Evolutionary conservation across 1,284 basidiomycete species (phyloP).

Genomic region (Leccinum solheimii): DNA sequence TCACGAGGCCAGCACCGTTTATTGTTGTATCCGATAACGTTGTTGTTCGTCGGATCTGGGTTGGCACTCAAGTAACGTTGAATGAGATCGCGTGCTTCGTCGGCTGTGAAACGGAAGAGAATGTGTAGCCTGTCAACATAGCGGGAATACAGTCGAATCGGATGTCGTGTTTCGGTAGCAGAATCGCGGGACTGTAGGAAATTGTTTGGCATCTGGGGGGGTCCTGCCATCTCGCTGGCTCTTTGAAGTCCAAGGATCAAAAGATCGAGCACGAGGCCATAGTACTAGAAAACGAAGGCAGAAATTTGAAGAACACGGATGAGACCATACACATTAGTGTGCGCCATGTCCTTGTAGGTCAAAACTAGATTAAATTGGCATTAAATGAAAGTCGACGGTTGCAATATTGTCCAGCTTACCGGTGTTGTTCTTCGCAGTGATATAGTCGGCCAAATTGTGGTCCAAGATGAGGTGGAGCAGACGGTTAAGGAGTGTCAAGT

Average conservation of each 20-base stretch:
- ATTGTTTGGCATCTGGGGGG: conserved; percentile 93
- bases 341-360: conserved; percentile 94
- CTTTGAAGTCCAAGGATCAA: conserved; percentile 92
- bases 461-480: conserved; percentile 92
- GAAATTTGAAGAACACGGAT: conserved; percentile 96
- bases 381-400: not conserved
- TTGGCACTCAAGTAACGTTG: conserved; percentile 97
- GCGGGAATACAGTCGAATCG: conserved; percentile 92
- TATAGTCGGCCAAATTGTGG: conserved; percentile 97
- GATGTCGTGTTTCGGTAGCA: conserved; percentile 90
- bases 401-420: conserved; percentile 37
- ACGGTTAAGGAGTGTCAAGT: conserved; percentile 91
- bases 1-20: conserved; percentile 99
- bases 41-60: conserved; percentile 98
- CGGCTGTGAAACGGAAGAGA: conserved; percentile 97
- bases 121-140: conserved; percentile 94
- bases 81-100: conserved; percentile 96
- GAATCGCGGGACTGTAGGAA: conserved; percentile 95
- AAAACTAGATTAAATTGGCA: conserved; percentile 47
- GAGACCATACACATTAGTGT: conserved; percentile 89
- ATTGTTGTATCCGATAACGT: conserved; percentile 99
- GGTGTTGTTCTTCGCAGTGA: conserved; percentile 97
- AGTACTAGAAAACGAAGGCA: conserved; percentile 97
- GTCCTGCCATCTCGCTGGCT: conserved; percentile 96
- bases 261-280: conserved; percentile 87